These are phyloP conservation scores for Saccharum spontaneum DNA, from an alignment of 176 grass and related monocot species.

Conservation along the genomic window DNA sequence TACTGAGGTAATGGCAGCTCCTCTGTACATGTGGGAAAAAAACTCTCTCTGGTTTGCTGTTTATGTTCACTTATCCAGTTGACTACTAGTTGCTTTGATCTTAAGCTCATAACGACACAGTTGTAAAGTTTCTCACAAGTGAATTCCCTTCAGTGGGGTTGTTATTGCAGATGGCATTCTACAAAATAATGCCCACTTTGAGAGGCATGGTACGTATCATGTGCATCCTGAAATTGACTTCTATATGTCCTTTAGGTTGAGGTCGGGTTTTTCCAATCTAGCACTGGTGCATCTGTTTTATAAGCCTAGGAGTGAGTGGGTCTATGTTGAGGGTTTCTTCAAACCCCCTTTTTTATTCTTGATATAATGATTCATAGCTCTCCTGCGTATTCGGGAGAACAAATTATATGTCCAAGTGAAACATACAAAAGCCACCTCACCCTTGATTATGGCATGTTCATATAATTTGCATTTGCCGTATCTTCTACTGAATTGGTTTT, in stretches of 20 bases:
- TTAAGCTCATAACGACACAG: neutral
- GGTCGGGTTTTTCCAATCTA: neutral
- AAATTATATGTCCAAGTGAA: neutral
- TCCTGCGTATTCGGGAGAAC: too few species aligned
- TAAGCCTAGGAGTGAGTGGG: neutral
- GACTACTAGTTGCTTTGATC: conserved; percentile 7
- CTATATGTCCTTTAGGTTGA: neutral
- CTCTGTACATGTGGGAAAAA: neutral
- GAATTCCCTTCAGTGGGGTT: conserved; percentile 72
- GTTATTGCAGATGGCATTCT: conserved; percentile 97
- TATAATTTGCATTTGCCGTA: neutral
- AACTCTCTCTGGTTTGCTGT: neutral
- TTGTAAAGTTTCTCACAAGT: conserved; percentile 30
- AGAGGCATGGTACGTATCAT: conserved; percentile 76
- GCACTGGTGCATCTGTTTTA: neutral
- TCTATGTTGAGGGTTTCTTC: neutral
- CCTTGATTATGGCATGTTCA: neutral
- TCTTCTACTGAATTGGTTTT: neutral
- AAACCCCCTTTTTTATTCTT: neutral
- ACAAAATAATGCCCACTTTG: conserved; percentile 78
- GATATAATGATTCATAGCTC: neutral
- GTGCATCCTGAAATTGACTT: conserved; percentile 1
- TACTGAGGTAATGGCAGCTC: conserved; percentile 68
- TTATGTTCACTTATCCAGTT: conserved; percentile 13
- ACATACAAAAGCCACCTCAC: neutral